Conservation (phyloP, 2,329 filamentous ascomycete species). For the Penicillium sp. region DNA sequence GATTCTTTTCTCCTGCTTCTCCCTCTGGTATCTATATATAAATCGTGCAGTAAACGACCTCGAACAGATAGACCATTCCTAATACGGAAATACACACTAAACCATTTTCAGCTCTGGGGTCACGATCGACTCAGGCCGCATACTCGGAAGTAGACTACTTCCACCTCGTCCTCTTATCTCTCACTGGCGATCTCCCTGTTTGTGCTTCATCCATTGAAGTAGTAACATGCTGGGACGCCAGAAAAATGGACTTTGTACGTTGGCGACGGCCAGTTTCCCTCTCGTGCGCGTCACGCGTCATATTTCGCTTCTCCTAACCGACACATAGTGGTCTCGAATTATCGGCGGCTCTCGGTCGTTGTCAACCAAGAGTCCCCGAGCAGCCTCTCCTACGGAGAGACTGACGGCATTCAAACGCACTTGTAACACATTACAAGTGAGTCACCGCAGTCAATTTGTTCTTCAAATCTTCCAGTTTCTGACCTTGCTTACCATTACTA, state of each 20-base stretch:
- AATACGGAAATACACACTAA: constrained; percentile 5
- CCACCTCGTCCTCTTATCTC: constrained; percentile 14
- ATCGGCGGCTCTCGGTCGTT: constrained; percentile 60
- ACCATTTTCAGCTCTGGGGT: constrained; percentile 1
- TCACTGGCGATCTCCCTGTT: constrained; percentile 16
- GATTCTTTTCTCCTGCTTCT: not conserved
- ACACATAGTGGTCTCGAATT: constrained; percentile 62
- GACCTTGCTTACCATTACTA: constrained; percentile 29
- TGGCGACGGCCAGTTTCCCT: not conserved
- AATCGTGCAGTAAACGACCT: too few species aligned
- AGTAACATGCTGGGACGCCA: constrained; percentile 38
- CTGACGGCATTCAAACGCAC: constrained; percentile 65
- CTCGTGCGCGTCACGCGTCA: constrained; percentile 4
- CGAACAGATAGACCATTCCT: constrained; percentile 15
- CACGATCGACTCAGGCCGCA: not conserved
- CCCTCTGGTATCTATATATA: not conserved
- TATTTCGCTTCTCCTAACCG: constrained; percentile 1
- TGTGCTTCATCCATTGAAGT: constrained; percentile 22
- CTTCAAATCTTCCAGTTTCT: not conserved
- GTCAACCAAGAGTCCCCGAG: constrained; percentile 53
- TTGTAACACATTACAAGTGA: constrained; percentile 63
- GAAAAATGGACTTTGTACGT: constrained; percentile 54
- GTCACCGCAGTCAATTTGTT: not conserved
- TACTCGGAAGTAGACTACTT: constrained; percentile 1
- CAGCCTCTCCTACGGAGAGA: constrained; percentile 63